These are phyloP conservation scores for Hansenula sp. DNA, from an alignment of 1,139 yeast species.

Conservation along the genomic window DNA sequence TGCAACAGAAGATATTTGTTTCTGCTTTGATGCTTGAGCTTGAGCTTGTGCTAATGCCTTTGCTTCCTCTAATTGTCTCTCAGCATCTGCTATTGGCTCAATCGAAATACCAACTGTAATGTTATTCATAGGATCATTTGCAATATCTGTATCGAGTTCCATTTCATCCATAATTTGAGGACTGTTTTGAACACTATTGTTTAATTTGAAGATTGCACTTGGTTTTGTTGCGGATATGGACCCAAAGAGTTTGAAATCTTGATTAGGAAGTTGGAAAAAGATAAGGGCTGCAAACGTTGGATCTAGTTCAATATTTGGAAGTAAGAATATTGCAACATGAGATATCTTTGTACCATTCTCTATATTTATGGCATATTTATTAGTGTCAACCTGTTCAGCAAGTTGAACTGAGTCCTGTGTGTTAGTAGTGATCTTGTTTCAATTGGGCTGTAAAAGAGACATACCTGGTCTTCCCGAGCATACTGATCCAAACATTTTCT, in stretches of 20 bases:
- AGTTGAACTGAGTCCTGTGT: constrained; percentile 39
- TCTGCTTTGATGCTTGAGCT: constrained; percentile 16
- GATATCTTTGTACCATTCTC: constrained; percentile 62
- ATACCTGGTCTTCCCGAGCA: constrained; percentile 49
- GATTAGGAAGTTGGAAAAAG: constrained; percentile 78
- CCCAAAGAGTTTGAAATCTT: constrained; percentile 79
- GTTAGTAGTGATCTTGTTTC: too few species aligned
- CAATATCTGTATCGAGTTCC: constrained; percentile 37
- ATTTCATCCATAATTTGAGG: constrained; percentile 31
- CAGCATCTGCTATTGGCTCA: constrained; percentile 67
- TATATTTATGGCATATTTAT: constrained; percentile 57
- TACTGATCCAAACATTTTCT: constrained; percentile 48
- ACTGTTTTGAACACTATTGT: constrained; percentile 31
- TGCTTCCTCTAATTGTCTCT: constrained; percentile 39
- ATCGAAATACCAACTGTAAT: constrained; percentile 83
- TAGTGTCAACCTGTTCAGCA: constrained; percentile 59
- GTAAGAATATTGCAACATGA: constrained; percentile 68
- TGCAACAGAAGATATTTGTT: constrained; percentile 20
- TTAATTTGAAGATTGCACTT: constrained; percentile 84
- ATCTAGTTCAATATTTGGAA: constrained; percentile 68
- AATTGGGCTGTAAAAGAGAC: constrained; percentile 4
- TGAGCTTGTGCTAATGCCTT: constrained; percentile 31
- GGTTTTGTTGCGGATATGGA: constrained; percentile 71
- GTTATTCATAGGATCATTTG: constrained; percentile 20
- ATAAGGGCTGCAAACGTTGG: constrained; percentile 75